Evolutionary conservation across 805 yeast genomes (phyloP).

Genomic region (Ogataea nonfermentans): DNA sequence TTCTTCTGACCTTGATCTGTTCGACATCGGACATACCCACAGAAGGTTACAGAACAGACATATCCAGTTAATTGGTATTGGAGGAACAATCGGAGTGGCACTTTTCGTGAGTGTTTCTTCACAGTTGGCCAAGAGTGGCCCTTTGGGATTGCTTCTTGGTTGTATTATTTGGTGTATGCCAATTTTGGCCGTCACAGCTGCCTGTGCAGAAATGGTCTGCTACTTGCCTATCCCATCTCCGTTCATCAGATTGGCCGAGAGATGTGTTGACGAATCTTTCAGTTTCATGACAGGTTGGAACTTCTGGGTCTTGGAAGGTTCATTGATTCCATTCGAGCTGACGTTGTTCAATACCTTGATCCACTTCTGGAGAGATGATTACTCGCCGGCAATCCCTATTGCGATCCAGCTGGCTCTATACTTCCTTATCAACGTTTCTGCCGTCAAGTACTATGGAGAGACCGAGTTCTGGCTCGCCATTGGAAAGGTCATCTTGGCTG

Average conservation of each 20-base stretch:
- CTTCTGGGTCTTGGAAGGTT: conserved; percentile 47
- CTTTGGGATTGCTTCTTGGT: conserved; percentile 40
- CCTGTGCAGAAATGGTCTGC: conserved; percentile 47
- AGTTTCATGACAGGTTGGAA: conserved; percentile 51
- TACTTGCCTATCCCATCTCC: conserved; percentile 49
- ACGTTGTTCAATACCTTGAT: conserved; percentile 45
- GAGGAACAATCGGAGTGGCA: conserved; percentile 50
- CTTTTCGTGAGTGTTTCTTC: conserved; percentile 44
- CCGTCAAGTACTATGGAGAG: conserved; percentile 47
- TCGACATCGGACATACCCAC: conserved; percentile 22
- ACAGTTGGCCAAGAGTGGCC: conserved; percentile 41
- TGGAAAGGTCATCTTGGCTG: conserved; percentile 42
- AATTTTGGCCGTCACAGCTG: conserved; percentile 40
- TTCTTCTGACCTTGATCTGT: conserved; percentile 14
- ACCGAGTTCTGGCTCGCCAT: conserved; percentile 46
- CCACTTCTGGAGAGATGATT: conserved; percentile 49
- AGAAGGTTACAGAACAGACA: conserved; percentile 41
- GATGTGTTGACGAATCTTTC: conserved; percentile 45
- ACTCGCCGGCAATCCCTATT: conserved; percentile 45
- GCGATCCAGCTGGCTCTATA: conserved; percentile 41
- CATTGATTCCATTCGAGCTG: conserved; percentile 49
- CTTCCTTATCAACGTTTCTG: conserved; percentile 42
- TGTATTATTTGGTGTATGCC: conserved; percentile 43
- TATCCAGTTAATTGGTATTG: conserved; percentile 47
- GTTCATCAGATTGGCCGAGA: conserved; percentile 44